These are phyloP conservation scores for Thermomucor indicae-seudaticae DNA, from an alignment of 371 early-diverging fungal species.

Conservation along the genomic window DNA sequence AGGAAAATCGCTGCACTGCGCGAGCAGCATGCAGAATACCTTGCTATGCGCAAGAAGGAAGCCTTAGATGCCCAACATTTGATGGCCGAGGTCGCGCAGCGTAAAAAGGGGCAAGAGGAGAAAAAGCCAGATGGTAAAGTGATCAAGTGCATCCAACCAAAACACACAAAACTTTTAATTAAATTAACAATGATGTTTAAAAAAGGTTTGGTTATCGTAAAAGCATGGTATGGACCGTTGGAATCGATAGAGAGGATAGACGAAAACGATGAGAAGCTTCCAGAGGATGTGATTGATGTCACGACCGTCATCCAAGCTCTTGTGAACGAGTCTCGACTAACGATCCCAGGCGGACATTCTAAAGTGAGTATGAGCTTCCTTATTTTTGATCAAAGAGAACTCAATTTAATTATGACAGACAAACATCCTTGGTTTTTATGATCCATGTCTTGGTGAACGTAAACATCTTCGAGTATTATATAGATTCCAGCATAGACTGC, in stretches of 20 bases:
- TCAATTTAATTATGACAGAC: conserved; percentile 37
- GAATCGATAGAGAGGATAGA: conserved; percentile 11
- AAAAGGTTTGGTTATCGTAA: conserved; percentile 78
- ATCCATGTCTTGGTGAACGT: conserved; percentile 88
- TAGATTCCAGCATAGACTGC: conserved; percentile 77
- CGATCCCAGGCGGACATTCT: conserved; percentile 81
- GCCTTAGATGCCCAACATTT: conserved; percentile 75
- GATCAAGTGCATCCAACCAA: not conserved
- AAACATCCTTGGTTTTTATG: conserved; percentile 91
- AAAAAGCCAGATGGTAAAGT: conserved; percentile 51
- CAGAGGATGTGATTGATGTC: conserved; percentile 71
- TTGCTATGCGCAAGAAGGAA: conserved; percentile 69
- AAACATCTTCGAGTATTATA: conserved; percentile 85
- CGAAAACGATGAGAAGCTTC: conserved; percentile 14
- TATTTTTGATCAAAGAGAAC: not conserved
- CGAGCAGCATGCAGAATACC: conserved; percentile 70
- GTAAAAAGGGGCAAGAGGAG: conserved; percentile 66
- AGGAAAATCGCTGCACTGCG: conserved; percentile 73
- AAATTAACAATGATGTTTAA: conserved; percentile 2
- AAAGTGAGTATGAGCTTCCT: conserved; percentile 54
- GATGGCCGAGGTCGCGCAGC: conserved; percentile 66
- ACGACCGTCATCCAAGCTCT: conserved; percentile 81
- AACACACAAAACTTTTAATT: not conserved
- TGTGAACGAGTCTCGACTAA: conserved; percentile 81
- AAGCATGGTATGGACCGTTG: conserved; percentile 82